These are phyloP conservation scores for Saccharomycopsis schoenii DNA, from an alignment of 805 yeast species.

Conservation along the genomic window DNA sequence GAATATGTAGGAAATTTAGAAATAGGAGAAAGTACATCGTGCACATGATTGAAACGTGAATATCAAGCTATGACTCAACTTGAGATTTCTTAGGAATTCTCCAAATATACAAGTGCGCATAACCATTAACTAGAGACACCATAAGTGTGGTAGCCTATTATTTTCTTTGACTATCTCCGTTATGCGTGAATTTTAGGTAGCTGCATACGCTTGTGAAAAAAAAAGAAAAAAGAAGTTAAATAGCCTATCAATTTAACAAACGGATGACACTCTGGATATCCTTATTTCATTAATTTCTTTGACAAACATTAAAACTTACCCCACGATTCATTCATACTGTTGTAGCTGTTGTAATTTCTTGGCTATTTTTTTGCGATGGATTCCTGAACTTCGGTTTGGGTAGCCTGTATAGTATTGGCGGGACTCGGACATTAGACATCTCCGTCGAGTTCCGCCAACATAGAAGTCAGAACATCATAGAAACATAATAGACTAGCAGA, in stretches of 20 bases:
- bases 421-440: neutral
- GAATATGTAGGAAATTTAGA: too few species aligned
- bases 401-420: neutral
- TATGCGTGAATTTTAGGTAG: too few species aligned
- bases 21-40: too few species aligned
- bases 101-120: too few species aligned
- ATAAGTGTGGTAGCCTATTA: neutral
- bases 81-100: too few species aligned
- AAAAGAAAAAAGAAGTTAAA: neutral
- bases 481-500: neutral
- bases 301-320: neutral
- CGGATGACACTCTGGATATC: neutral
- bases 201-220: neutral
- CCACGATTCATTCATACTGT: neutral
- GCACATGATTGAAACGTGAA: too few species aligned
- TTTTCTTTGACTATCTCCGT: neutral
- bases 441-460: neutral
- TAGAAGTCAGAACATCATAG: neutral
- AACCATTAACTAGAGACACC: too few species aligned
- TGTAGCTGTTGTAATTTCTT: neutral
- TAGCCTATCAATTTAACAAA: neutral
- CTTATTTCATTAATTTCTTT: too few species aligned
- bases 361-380: neutral
- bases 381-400: neutral
- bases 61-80: too few species aligned